These are phyloP conservation scores for Mycena rebaudengoi DNA, from an alignment of 768 basidiomycete genomes.

Conservation along the genomic window DNA sequence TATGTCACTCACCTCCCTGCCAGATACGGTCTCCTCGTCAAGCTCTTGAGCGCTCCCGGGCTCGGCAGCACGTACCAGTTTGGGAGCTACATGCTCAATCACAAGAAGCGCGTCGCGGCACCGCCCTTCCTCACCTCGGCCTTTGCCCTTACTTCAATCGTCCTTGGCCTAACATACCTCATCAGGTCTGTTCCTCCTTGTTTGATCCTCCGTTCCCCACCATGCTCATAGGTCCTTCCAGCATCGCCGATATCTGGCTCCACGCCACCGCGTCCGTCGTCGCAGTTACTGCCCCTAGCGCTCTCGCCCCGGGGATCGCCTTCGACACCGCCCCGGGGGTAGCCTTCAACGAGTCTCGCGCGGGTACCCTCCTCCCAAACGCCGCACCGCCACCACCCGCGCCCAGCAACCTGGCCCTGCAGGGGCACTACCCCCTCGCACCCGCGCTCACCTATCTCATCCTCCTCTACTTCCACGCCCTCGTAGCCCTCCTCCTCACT, in stretches of 20 bases:
- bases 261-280: constrained; percentile 20
- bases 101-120: constrained; percentile 1
- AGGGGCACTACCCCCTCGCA: constrained; percentile 23
- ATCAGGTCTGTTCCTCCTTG: constrained; percentile 6
- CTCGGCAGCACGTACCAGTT: constrained; percentile 6
- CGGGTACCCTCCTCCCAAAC: no score
- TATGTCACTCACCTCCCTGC: neutral
- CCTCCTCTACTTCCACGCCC: constrained; percentile 21
- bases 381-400: neutral
- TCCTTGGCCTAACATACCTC: constrained; percentile 11
- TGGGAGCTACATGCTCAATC: constrained; percentile 8
- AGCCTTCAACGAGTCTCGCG: neutral
- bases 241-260: constrained; percentile 23
- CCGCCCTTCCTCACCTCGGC: constrained; percentile 20
- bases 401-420: neutral
- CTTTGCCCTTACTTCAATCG: constrained; percentile 4
- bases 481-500: constrained; percentile 10
- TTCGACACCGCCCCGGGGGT: no score
- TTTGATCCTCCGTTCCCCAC: neutral
- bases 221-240: neutral
- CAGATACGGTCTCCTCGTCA: constrained; percentile 25
- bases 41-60: constrained; percentile 16
- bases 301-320: neutral
- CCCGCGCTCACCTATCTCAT: constrained; percentile 12
- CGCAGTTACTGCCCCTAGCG: neutral